phyloP scores from a whole-genome alignment of 1,284 basidiomycete genomes.

The Malassezia dermatis region DNA sequence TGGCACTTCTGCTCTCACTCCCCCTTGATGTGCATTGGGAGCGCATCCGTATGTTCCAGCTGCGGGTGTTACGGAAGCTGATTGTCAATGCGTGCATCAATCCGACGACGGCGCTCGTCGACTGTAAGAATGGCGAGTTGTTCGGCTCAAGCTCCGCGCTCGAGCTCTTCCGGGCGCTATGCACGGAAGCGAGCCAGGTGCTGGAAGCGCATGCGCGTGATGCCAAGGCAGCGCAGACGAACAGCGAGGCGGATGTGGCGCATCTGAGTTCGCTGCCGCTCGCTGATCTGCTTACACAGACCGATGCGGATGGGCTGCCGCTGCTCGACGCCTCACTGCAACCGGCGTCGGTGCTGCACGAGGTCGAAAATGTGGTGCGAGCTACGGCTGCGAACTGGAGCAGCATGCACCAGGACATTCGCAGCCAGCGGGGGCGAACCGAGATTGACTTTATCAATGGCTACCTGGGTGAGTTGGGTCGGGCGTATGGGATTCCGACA shows the following conservation, averaged over 20 bases:
- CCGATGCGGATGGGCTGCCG: slow-evolving; percentile 21
- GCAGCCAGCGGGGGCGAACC: slow-evolving; percentile 21
- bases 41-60: slow-evolving; percentile 61
- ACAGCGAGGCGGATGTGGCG: slow-evolving; percentile 5
- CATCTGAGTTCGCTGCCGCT: slow-evolving; percentile 11
- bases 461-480: slow-evolving; percentile 63
- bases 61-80: slow-evolving; percentile 67
- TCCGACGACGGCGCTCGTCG: slow-evolving; percentile 71
- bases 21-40: slow-evolving; percentile 54
- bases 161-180: slow-evolving; percentile 31
- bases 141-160: slow-evolving; percentile 34
- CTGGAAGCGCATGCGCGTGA: slow-evolving; percentile 33
- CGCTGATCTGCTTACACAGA: slow-evolving; percentile 18
- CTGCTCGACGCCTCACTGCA: slow-evolving; percentile 28
- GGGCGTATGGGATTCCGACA: slow-evolving; percentile 57
- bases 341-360: slow-evolving; percentile 26
- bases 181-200: slow-evolving; percentile 31
- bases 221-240: slow-evolving; percentile 10
- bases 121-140: slow-evolving; percentile 68
- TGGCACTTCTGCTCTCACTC: slow-evolving; percentile 30
- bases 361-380: slow-evolving; percentile 27
- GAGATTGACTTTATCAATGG: slow-evolving; percentile 68
- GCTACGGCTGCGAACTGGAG: slow-evolving; percentile 35
- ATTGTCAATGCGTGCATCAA: slow-evolving; percentile 78
- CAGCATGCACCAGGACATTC: slow-evolving; percentile 36